A percentile compares a stretch with the other conserved stretches of the same genome.
phyloP scores from a whole-genome alignment of 1,284 basidiomycete genomes.

The Austroboletus novae-zelandiae region DNA sequence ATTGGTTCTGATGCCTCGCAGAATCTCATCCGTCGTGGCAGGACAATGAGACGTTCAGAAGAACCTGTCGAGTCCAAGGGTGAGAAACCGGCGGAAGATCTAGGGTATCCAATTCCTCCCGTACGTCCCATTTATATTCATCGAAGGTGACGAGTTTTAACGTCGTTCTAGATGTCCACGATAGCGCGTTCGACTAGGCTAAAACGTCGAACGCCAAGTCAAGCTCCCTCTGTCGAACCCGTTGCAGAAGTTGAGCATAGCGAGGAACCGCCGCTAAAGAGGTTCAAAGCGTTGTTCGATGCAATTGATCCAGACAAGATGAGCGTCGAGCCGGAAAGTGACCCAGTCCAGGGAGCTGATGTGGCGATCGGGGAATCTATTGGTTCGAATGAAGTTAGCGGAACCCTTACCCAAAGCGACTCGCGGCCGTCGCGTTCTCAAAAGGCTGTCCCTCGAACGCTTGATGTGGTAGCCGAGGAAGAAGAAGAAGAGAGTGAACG shows the following conservation, averaged over 20 bases:
- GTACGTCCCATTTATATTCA: conserved; percentile 9
- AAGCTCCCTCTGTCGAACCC: conserved; percentile 15
- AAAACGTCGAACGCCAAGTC: conserved; percentile 25
- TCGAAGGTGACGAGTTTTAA: not conserved
- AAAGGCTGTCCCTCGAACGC: conserved; percentile 14
- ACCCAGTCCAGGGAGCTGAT: conserved; percentile 8
- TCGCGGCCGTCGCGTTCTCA: conserved; percentile 22
- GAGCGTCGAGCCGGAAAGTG: conserved; percentile 13
- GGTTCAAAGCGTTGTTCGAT: conserved; percentile 70
- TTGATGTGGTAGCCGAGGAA: conserved; percentile 47
- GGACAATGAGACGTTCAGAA: conserved; percentile 5
- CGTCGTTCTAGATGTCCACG: conserved; percentile 14
- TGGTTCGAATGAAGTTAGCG: conserved; percentile 13
- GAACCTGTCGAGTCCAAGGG: conserved; percentile 8
- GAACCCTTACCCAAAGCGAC: conserved; percentile 37
- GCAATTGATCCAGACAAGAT: conserved; percentile 54
- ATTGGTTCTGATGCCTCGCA: conserved; percentile 4
- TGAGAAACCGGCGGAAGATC: conserved; percentile 10
- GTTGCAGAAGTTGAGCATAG: conserved; percentile 18
- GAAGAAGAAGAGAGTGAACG: conserved; percentile 43
- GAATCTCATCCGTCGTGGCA: conserved; percentile 23
- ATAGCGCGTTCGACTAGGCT: conserved; percentile 21
- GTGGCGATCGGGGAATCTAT: conserved; percentile 9
- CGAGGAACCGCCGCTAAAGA: conserved; percentile 60
- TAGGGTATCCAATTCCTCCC: conserved; percentile 25